Evolutionary conservation across 495 filamentous ascomycete species (phyloP).

Genomic region (Aspergillus heteromorphus): DNA sequence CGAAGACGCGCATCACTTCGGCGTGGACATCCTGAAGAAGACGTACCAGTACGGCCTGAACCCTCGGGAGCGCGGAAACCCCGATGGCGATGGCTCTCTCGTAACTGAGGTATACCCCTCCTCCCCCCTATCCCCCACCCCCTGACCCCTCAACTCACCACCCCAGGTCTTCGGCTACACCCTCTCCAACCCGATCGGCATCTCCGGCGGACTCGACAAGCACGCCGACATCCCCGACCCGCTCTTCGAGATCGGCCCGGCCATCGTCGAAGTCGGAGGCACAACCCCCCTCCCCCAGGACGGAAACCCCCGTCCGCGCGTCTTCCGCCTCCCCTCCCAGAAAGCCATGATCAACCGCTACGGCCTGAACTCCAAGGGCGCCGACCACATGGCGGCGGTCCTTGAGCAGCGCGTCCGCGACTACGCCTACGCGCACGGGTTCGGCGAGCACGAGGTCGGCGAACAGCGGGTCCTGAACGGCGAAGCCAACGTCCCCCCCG

Average conservation of each 20-base stretch:
- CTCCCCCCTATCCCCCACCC: neutral
- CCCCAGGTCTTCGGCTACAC: constrained; percentile 67
- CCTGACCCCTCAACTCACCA: neutral
- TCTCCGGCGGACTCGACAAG: constrained; percentile 92
- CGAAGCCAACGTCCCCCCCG: constrained; percentile 59
- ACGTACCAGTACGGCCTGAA: constrained; percentile 54
- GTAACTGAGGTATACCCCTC: constrained; percentile 44
- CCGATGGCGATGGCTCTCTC: constrained; percentile 46
- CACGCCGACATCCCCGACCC: constrained; percentile 79
- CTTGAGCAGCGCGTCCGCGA: constrained; percentile 71
- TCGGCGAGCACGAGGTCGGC: constrained; percentile 55
- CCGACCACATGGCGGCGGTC: constrained; percentile 74
- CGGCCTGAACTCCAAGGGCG: constrained; percentile 86
- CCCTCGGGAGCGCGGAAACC: constrained; percentile 67
- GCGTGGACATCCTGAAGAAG: constrained; percentile 55
- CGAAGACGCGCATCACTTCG: constrained; percentile 82
- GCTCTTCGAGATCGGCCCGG: constrained; percentile 74
- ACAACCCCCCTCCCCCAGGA: constrained; percentile 78
- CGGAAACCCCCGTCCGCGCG: constrained; percentile 80
- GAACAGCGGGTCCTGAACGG: constrained; percentile 71
- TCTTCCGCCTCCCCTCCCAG: constrained; percentile 77
- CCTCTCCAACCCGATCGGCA: constrained; percentile 81
- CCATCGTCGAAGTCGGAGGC: constrained; percentile 86
- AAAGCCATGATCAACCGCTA: constrained; percentile 92
- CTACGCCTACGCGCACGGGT: constrained; percentile 65